phyloP scores from a whole-genome alignment of 768 basidiomycete genomes.

The Leccinum subgranulosum region DNA sequence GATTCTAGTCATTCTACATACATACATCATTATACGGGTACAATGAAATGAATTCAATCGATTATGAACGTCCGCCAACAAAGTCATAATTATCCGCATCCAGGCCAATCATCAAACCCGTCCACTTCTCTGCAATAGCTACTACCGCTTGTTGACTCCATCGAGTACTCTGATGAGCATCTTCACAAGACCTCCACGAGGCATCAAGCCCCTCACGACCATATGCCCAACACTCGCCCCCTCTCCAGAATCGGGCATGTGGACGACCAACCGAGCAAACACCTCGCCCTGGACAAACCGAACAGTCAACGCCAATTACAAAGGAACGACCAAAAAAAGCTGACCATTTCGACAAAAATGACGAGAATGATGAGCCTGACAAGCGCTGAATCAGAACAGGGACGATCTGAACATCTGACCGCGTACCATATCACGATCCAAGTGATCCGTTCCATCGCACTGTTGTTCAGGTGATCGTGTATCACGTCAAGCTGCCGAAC shows the following conservation, averaged over 20 bases:
- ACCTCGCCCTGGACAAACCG: constrained; percentile 63
- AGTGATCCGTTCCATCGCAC: constrained; percentile 88
- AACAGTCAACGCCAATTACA: not conserved
- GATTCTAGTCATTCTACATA: not conserved
- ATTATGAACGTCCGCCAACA: not conserved
- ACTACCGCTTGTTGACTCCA: constrained; percentile 4
- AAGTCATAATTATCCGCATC: not conserved
- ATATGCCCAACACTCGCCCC: not conserved
- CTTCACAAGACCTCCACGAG: constrained; percentile 23
- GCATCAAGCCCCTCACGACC: constrained; percentile 17
- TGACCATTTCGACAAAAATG: constrained; percentile 80
- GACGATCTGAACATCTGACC: constrained; percentile 43
- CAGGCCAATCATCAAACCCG: not conserved
- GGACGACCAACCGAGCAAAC: constrained; percentile 70
- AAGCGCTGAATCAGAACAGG: constrained; percentile 21
- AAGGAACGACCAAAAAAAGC: constrained; percentile 18
- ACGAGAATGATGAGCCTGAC: constrained; percentile 85
- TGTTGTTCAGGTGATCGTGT: constrained; percentile 89
- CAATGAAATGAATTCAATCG: not conserved
- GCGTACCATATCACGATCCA: constrained; percentile 66
- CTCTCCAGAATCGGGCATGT: constrained; percentile 26
- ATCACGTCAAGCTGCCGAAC: constrained; percentile 76
- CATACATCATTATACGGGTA: not conserved
- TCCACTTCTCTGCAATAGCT: not conserved
- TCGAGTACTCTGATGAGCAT: constrained; percentile 19